Base-by-base conservation (phyloP, 2,329 filamentous ascomycete genomes). In the Pseudocercospora fijiensis region DNA sequence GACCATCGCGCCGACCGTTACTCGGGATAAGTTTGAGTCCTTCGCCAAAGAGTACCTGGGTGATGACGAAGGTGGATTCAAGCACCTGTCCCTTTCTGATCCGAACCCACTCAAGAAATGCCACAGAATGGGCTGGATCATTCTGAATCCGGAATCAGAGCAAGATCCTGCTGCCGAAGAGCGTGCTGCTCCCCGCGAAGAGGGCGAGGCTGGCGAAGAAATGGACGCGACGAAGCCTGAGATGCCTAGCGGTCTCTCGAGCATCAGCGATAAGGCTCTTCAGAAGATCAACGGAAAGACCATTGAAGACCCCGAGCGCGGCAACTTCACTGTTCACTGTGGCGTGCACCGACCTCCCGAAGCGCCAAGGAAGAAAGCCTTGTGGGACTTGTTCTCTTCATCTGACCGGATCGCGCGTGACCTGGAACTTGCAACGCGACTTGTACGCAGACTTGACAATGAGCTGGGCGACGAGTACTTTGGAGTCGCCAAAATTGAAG, bases 261-360 rank as follows among this genome's bases (percentile, higher is more conserved):
- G 71, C 74, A 66, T 62, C 7, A 72, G 70, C 55, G 90, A 96
- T 52, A 94, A 90, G 73, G 94, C 94, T 0, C 84, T 97, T 0
- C 92, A 95, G 66, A 91, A 92, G n/a, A 89, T 99, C 71, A 98
- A 99, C 73, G 92, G 93, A 70, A 98, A 99, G 81, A 96, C 92
- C 0, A 96, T 99, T 66, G 92, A 96, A 73, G 95, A 99, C 74
- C 90, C 96, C 69, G 88, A 90, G 55, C 90, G 94, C 58, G 95
- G 95, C 45, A 95, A 99, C 76, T 99, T 99, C 76, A 94, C 94
- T 28, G 97, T 95, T 75, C 95, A 99, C 74, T 95, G 98, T 57
- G 95, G 95, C 64, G 90, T 99, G 22, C 95, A 99, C 78, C 92
- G 92, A 65, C 93, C 95, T 3, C 92, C 94, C 2, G 85, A 85